Evolutionary conservation across 805 yeast species (phyloP).

Genomic region (Cyberlindnera bimundalis): DNA sequence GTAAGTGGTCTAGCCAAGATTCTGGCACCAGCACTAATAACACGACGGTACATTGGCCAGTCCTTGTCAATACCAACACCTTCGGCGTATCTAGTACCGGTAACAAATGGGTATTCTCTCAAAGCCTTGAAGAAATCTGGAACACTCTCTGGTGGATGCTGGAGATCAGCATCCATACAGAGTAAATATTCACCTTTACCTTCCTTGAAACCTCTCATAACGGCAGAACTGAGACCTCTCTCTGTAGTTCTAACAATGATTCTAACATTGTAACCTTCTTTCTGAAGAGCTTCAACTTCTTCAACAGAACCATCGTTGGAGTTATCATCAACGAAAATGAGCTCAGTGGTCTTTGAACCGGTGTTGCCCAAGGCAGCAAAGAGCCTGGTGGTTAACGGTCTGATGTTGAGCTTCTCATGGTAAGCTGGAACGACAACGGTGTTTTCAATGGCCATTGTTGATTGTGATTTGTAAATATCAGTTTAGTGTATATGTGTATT

Average conservation of each 20-base stretch:
- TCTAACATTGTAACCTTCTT: constrained; percentile 45
- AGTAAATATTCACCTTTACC: constrained; percentile 44
- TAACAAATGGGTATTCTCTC: constrained; percentile 40
- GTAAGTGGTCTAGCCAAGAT: constrained; percentile 47
- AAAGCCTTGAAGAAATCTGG: constrained; percentile 41
- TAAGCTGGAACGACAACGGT: constrained; percentile 49
- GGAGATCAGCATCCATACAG: constrained; percentile 53
- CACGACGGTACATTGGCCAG: constrained; percentile 50
- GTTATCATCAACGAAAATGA: constrained; percentile 50
- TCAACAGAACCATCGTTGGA: constrained; percentile 51
- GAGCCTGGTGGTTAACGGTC: constrained; percentile 45
- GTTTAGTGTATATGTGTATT: no score
- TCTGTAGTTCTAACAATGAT: constrained; percentile 49
- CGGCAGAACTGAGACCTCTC: constrained; percentile 50
- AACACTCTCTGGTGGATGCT: constrained; percentile 51
- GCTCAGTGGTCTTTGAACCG: constrained; percentile 40
- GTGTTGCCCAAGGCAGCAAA: constrained; percentile 46
- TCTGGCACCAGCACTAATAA: constrained; percentile 47
- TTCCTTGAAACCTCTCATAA: constrained; percentile 43
- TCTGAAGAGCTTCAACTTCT: constrained; percentile 42
- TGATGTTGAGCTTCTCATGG: constrained; percentile 46
- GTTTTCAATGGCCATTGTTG: constrained; percentile 31
- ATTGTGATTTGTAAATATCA: no score
- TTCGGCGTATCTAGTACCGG: constrained; percentile 52
- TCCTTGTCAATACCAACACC: constrained; percentile 53